phyloP scores from a whole-genome alignment of 2,329 filamentous ascomycete species.

The Microsporum audouinii region DNA sequence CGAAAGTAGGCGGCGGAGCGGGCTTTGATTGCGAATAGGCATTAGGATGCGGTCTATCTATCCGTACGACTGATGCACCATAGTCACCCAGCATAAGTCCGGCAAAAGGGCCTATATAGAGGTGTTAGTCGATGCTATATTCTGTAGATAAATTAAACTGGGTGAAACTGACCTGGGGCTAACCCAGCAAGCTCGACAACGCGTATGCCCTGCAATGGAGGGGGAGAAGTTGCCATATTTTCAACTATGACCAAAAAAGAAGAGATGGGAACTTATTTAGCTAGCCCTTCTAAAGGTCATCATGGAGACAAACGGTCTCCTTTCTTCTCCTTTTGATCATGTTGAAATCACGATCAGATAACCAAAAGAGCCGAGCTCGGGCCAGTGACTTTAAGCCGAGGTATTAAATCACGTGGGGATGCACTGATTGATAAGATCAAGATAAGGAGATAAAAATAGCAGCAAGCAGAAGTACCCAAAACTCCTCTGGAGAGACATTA shows the following conservation, averaged over 20 bases:
- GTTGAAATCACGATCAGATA: background rate
- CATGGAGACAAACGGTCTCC: background rate
- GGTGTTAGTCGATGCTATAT: background rate
- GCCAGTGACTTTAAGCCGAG: background rate
- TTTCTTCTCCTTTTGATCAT: background rate
- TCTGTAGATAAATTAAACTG: background rate
- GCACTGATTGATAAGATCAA: background rate
- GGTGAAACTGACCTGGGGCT: conserved; percentile 18
- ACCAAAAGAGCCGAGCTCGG: background rate
- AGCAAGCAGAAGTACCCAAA: background rate
- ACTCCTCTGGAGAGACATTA: background rate
- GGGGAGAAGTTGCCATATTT: conserved; percentile 1
- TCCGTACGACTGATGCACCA: conserved; percentile 73
- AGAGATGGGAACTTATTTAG: too few species aligned
- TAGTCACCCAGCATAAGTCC: conserved; percentile 82
- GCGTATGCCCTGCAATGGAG: conserved; percentile 19
- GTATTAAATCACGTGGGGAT: background rate
- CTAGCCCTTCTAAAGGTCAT: background rate
- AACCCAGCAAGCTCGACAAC: conserved; percentile 22
- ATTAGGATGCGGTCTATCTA: conserved; percentile 53
- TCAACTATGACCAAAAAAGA: background rate
- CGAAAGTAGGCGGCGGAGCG: conserved; percentile 44
- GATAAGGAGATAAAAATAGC: background rate
- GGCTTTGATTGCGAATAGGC: conserved; percentile 26
- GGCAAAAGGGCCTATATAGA: conserved; percentile 63